Base-by-base conservation (phyloP, 2,329 filamentous ascomycete genomes). In the Pyrenophora teres region DNA sequence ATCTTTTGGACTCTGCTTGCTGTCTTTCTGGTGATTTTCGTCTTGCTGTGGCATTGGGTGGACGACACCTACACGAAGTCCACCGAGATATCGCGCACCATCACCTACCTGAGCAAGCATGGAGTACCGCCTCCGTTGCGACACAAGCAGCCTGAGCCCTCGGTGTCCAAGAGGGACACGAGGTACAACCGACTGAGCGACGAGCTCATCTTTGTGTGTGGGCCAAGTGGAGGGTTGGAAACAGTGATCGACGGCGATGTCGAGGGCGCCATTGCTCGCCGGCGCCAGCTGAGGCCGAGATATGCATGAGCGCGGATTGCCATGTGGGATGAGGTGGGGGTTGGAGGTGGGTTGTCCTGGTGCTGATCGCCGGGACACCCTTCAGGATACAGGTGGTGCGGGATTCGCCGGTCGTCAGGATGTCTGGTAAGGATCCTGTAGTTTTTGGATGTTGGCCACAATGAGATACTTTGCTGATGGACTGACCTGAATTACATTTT, bases 131-230 rank as follows among this genome's bases (percentile, higher is more conserved):
- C 43, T 21, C 46, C 46, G 10, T 39, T 35, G 50, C 13, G 16
- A 36, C 23, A 19, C 25, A 35, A 42, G 45, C 44, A 37, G 13
- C 33, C 38, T 9, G 37, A 40, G 10, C 6, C 38, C 41, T 13
- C 45, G 9, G 30, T 35, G 21, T 31, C 36, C 25, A 47, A 36
- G 32, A 50, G 46, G 36, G 54, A 56, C 31, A 53, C 42, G 16
- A 45, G 54, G 27, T 56, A 56, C 39, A 46, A 50, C 18, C 23
- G n/a, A n/a, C 36, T 54, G 27, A 43, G 50, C 16, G 46, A 46
- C 35, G 50, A 50, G 13, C 27, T 54, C 9, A 50, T 45, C 23
- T 54, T 50, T 19, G 46, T 57, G 12, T 54, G 50, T 35, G 54
- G 54, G 13, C 23, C 12, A 25, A 39, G 51, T 43, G 38, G 40